Conservation (phyloP, 805 yeast genomes). For the Kazachstania africana region DNA sequence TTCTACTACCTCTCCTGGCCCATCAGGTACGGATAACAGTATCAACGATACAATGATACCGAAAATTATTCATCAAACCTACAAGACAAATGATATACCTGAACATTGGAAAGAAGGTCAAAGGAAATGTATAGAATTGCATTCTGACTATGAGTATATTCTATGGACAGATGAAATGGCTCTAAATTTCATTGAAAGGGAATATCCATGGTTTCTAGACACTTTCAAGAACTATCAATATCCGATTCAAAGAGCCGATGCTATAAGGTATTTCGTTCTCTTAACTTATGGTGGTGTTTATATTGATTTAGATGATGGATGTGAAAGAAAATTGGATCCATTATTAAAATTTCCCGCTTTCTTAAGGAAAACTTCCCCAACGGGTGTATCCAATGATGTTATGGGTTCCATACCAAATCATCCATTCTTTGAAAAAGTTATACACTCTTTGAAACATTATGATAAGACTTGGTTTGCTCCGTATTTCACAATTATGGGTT, state of each 20-base stretch:
- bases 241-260: conserved; percentile 84
- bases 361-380: conserved; percentile 74
- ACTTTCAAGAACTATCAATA: conserved; percentile 69
- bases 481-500: conserved; percentile 81
- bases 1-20: background rate
- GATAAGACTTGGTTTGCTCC: conserved; percentile 65
- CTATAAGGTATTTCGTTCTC: conserved; percentile 73
- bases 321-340: conserved; percentile 67
- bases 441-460: conserved; percentile 48
- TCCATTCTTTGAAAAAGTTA: conserved; percentile 65
- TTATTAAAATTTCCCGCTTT: conserved; percentile 64
- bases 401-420: conserved; percentile 83
- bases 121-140: conserved; percentile 57
- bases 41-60: conserved; percentile 45
- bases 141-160: conserved; percentile 78
- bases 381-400: conserved; percentile 85
- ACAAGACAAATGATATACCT: conserved; percentile 67
- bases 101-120: conserved; percentile 72
- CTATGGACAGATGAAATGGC: conserved; percentile 85
- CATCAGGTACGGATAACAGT: background rate
- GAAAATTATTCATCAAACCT: conserved; percentile 85
- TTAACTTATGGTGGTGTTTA: conserved; percentile 80
- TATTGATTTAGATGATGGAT: conserved; percentile 82
- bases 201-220: conserved; percentile 73
- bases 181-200: conserved; percentile 62